Percentiles rank a stretch among this genome's conserved stretches.
These are phyloP conservation scores for Croton laevigatus DNA, from an alignment of 441 rosid genomes.

Conservation along the genomic window DNA sequence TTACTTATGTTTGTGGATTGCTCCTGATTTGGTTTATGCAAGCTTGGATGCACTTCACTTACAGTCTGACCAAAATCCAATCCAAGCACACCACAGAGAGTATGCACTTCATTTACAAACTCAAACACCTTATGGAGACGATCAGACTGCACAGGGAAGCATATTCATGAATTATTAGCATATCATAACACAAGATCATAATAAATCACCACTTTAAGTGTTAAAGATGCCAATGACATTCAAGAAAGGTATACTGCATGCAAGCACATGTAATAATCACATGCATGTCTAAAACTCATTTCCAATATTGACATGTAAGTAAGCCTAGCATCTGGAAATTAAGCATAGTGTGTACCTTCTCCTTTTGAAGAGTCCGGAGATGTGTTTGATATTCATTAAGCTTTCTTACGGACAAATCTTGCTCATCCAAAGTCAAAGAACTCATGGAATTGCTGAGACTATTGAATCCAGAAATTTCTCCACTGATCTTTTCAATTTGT, in stretches of 20 bases:
- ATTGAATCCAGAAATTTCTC: slow-evolving; percentile 76
- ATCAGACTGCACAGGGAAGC: slow-evolving; percentile 69
- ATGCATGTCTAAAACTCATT: neutral
- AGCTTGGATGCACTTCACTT: slow-evolving; percentile 91
- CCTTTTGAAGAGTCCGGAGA: slow-evolving; percentile 77
- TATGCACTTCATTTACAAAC: slow-evolving; percentile 78
- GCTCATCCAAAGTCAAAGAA: slow-evolving; percentile 57
- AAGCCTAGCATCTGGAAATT: neutral
- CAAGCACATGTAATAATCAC: neutral
- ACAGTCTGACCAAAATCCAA: slow-evolving; percentile 80
- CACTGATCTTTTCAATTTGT: slow-evolving; percentile 80
- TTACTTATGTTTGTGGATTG: slow-evolving; percentile 86
- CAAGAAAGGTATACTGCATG: slow-evolving; percentile 6
- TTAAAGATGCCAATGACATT: neutral
- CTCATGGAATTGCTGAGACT: slow-evolving; percentile 34
- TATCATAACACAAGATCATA: neutral
- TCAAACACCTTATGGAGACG: slow-evolving; percentile 83
- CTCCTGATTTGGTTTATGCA: slow-evolving; percentile 59
- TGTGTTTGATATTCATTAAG: slow-evolving; percentile 82
- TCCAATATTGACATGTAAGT: neutral
- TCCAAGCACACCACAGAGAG: slow-evolving; percentile 83
- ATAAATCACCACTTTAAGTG: neutral
- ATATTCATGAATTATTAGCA: neutral
- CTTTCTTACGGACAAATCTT: slow-evolving; percentile 79
- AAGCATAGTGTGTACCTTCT: slow-evolving; percentile 53